phyloP scores from a whole-genome alignment of 1,139 yeast species.

The Petasospora fabianii region DNA sequence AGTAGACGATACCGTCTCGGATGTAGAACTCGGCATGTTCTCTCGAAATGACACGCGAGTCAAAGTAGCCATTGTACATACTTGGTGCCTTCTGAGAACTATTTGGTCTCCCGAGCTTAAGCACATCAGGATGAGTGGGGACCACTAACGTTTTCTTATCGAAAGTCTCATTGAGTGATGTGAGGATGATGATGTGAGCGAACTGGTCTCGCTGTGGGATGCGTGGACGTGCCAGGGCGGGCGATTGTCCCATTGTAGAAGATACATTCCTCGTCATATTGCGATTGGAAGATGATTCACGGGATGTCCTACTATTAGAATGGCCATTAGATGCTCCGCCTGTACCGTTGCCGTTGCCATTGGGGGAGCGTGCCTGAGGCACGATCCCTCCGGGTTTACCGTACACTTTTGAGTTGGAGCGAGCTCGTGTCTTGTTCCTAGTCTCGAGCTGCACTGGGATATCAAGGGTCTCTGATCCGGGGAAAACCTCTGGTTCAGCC shows the following conservation, averaged over 20 bases:
- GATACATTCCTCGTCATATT: neutral
- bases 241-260: too few relatives aligned
- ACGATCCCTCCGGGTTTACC: conserved; percentile 12
- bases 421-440: conserved; percentile 16
- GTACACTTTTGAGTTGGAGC: conserved; percentile 25
- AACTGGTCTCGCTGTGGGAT: conserved; percentile 27
- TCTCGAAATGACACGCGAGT: conserved; percentile 86
- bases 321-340: too few relatives aligned
- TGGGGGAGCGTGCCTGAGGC: neutral
- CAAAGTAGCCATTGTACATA: conserved; percentile 87
- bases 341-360: neutral
- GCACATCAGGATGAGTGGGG: conserved; percentile 77
- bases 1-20: conserved; percentile 62
- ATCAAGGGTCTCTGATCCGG: conserved; percentile 14
- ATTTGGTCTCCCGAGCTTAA: conserved; percentile 83
- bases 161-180: conserved; percentile 79
- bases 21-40: conserved; percentile 88
- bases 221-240: too few relatives aligned
- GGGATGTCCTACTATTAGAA: too few relatives aligned
- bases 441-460: conserved; percentile 16
- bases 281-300: too few relatives aligned
- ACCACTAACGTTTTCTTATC: conserved; percentile 74
- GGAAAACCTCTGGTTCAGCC: conserved; percentile 10
- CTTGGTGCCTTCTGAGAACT: conserved; percentile 72
- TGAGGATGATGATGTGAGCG: conserved; percentile 54